Base-by-base conservation (phyloP, 495 filamentous ascomycete species). In the Pseudevernia furfuracea region DNA sequence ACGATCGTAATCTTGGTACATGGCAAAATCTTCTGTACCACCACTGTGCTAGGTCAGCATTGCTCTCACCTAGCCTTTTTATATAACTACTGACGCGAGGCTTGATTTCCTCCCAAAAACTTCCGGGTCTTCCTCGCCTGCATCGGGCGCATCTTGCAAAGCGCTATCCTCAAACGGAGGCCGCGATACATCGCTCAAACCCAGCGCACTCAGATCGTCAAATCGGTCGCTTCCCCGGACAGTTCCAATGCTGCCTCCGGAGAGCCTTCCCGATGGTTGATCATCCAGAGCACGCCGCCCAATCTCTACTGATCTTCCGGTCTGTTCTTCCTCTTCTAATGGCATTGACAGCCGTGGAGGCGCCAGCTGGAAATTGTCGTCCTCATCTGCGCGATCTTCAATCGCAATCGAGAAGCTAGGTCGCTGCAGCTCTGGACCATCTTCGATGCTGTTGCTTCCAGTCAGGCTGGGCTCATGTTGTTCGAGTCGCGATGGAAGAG, bases 341-440 rank as follows among this genome's bases (percentile, higher is more conserved):
- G 82, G 79, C 44, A 84, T 76, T 58, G 85, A 87, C 52, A 80
- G 70, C 61, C 80, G 79, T 49, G 89, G 87, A 12, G 88, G 85
- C 23, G 79, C 78, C 59, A 85, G 76, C 39, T 81, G 73, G 9
- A 78, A 77, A 63, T 77, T 80, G 41, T 85, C 82, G 28, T 79
- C 74, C 55, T 82, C 79, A 28, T 80, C 79, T 23, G 75, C 77
- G n/a, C 71, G 72, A 11, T 74, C 74, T 37, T 85, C 86, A n/a
- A 91, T 72, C 19, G 87, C 85, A 58, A 94, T 77, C 17, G 89
- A 89, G 28, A 91, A 76, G 14, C 87, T 80, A 4, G 89, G 89
- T 32, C 80, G 75, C 63, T 84, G 78, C 11, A 83, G 79, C 55
- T 85, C 84, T 21, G 84, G 82, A 36, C 86, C 87, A 61, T 86